A percentile compares a stretch with the other conserved stretches of the same genome.
Evolutionary conservation across 164 flowering plant genomes (phyloP).

Genomic region (Umbilicus rupestris): DNA sequence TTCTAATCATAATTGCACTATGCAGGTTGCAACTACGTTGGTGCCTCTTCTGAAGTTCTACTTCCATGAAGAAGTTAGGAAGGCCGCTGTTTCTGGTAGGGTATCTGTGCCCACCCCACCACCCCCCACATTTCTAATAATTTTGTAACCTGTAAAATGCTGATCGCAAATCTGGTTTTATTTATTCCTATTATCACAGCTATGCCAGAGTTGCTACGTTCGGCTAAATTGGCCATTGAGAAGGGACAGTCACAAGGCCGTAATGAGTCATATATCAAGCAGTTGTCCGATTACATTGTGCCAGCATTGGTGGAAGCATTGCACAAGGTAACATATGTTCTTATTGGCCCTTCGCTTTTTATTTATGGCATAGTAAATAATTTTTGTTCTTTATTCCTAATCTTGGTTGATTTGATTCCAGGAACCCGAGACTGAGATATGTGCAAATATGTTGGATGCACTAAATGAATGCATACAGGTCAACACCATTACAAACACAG

Average conservation of each 20-base stretch:
- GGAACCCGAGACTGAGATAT: conserved; percentile 73
- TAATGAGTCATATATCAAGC: conserved; percentile 56
- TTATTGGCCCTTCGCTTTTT: background rate
- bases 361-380: background rate
- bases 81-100: conserved; percentile 81
- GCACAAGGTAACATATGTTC: conserved; percentile 36
- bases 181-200: conserved; percentile 25
- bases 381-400: background rate
- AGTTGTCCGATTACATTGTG: conserved; percentile 53
- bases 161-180: background rate
- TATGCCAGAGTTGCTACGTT: conserved; percentile 69
- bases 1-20: background rate
- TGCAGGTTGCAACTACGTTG: conserved; percentile 60
- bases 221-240: conserved; percentile 65
- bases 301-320: conserved; percentile 66
- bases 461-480: conserved; percentile 72
- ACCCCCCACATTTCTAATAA: background rate
- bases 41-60: conserved; percentile 73
- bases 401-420: conserved; percentile 14
- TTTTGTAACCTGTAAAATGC: background rate
- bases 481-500: background rate
- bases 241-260: conserved; percentile 58
- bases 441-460: conserved; percentile 60
- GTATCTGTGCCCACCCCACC: background rate
- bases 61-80: conserved; percentile 75